These are phyloP conservation scores for Paraleonurus japonicus DNA, from an alignment of 257 asterid genomes.

Conservation along the genomic window DNA sequence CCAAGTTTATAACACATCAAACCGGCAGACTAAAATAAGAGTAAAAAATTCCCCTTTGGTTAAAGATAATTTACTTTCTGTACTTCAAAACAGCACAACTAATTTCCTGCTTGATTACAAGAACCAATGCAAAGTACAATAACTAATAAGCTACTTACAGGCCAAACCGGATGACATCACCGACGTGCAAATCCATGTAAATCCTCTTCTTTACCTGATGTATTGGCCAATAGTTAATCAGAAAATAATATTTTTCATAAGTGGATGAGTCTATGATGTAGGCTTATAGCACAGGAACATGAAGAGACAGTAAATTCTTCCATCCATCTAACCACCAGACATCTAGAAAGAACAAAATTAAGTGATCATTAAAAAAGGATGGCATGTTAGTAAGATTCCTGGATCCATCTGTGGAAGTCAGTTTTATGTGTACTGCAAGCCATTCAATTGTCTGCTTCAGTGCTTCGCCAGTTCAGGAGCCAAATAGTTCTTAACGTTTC, in stretches of 20 bases:
- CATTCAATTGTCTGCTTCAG: constrained; percentile 15
- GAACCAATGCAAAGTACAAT: constrained; percentile 11
- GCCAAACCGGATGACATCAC: constrained; percentile 96
- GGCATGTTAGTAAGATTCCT: neutral
- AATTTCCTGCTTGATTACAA: constrained; percentile 5
- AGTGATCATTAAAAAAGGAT: constrained; percentile 2
- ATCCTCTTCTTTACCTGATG: constrained; percentile 72
- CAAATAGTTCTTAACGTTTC: neutral
- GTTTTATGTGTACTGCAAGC: neutral
- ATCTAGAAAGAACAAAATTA: neutral
- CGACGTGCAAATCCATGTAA: constrained; percentile 84
- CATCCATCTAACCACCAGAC: neutral
- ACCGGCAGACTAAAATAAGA: neutral
- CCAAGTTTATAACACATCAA: neutral
- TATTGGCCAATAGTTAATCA: constrained; percentile 24
- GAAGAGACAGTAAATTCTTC: neutral
- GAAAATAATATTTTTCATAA: constrained; percentile 3
- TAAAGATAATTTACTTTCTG: constrained; percentile 7
- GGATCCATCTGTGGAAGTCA: neutral
- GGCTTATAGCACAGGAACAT: constrained; percentile 8
- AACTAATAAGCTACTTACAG: constrained; percentile 56
- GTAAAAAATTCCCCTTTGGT: neutral
- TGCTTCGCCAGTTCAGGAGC: constrained; percentile 1
- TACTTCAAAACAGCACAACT: neutral
- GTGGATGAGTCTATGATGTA: constrained; percentile 12